A percentile compares a stretch with the other conserved stretches of the same genome.
phyloP scores from a whole-genome alignment of 768 basidiomycete genomes.

The Leccinum fibrillosum region DNA sequence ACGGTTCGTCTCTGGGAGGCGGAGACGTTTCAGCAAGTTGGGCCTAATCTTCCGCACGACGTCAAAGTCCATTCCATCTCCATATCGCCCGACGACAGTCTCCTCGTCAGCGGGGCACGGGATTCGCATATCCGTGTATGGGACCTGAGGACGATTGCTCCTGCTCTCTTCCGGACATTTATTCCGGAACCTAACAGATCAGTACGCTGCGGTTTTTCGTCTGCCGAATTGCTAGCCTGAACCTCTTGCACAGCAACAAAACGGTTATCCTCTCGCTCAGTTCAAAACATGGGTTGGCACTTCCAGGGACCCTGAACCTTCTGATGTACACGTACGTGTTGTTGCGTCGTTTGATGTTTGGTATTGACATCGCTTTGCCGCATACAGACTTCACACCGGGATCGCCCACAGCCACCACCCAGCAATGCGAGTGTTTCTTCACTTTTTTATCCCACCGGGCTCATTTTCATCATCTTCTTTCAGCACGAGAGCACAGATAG shows the following conservation, averaged over 20 bases:
- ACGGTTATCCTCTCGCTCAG: too few relatives aligned
- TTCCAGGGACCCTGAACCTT: background rate
- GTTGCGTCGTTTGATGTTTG: background rate
- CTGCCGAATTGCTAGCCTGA: background rate
- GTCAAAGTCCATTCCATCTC: conserved; percentile 10
- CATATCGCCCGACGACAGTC: conserved; percentile 12
- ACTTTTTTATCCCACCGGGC: too few relatives aligned
- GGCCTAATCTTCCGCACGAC: conserved; percentile 15
- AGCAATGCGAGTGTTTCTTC: background rate
- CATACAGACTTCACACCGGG: background rate
- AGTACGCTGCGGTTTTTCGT: conserved; percentile 1
- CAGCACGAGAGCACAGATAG: background rate
- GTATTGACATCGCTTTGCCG: background rate
- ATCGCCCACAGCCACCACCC: background rate
- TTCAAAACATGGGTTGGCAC: background rate
- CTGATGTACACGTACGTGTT: background rate
- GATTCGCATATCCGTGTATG: conserved; percentile 17
- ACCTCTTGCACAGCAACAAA: background rate
- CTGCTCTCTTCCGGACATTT: conserved; percentile 12
- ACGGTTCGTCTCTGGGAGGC: conserved; percentile 30
- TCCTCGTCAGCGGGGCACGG: conserved; percentile 16
- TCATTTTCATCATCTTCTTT: background rate
- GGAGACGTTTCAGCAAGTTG: conserved; percentile 14
- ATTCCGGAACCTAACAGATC: conserved; percentile 10
- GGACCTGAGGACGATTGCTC: conserved; percentile 10